Conservation (phyloP, 768 basidiomycete species). For the Termitomyces sp. region DNA sequence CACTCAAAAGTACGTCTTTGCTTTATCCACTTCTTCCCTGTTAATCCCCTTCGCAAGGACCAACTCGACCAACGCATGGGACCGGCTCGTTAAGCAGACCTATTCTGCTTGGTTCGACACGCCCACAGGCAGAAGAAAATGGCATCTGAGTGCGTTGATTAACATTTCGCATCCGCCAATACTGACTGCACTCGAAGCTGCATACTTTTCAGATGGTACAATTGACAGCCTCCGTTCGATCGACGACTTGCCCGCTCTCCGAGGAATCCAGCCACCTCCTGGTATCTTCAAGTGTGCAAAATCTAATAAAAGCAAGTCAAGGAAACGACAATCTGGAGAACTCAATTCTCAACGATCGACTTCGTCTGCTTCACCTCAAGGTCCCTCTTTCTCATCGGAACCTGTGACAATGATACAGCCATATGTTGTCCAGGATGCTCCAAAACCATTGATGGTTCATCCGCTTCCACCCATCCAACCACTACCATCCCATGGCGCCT, state of each 20-base stretch:
- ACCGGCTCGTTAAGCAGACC: conserved; percentile 77
- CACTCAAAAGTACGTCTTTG: conserved; percentile 65
- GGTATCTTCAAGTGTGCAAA: conserved; percentile 70
- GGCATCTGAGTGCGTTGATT: conserved; percentile 70
- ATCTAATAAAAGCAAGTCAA: conserved; percentile 48
- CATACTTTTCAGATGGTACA: conserved; percentile 78
- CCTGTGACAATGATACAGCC: conserved; percentile 42
- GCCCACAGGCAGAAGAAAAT: conserved; percentile 65
- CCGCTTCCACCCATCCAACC: neutral
- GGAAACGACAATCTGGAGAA: conserved; percentile 46
- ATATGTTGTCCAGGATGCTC: conserved; percentile 21
- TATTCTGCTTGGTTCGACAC: conserved; percentile 78
- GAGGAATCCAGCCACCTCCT: conserved; percentile 61
- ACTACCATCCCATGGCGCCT: neutral
- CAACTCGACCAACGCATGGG: conserved; percentile 43
- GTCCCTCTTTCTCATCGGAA: conserved; percentile 20
- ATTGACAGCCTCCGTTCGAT: conserved; percentile 70
- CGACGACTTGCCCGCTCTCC: conserved; percentile 59
- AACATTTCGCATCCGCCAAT: conserved; percentile 7
- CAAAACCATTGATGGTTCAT: neutral
- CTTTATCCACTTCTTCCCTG: conserved; percentile 24
- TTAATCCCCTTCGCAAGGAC: conserved; percentile 13
- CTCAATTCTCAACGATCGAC: neutral
- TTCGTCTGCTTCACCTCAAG: neutral
- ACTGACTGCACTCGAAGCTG: conserved; percentile 42